These are phyloP conservation scores for Globisporangium spinosum DNA, from an alignment of 352 stramenopile genomes.

Conservation along the genomic window DNA sequence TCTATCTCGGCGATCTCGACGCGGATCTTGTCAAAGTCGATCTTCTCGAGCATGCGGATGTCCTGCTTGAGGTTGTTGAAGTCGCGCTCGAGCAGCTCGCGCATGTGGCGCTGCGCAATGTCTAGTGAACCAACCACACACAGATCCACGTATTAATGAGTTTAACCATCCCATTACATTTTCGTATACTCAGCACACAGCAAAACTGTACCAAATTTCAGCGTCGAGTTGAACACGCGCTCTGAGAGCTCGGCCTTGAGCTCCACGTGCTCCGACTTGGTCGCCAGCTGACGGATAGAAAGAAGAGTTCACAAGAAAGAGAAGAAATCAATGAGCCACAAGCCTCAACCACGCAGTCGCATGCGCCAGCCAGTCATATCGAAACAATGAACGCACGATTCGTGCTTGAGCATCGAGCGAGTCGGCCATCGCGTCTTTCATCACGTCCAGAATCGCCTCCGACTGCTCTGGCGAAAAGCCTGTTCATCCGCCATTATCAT, in stretches of 20 bases:
- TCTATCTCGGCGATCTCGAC: slow-evolving; percentile 86
- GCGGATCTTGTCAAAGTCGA: slow-evolving; percentile 88
- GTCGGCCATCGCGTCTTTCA: slow-evolving; percentile 79
- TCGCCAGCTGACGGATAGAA: slow-evolving; percentile 47
- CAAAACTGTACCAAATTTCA: slow-evolving; percentile 74
- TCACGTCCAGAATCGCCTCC: slow-evolving; percentile 78
- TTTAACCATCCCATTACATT: background rate
- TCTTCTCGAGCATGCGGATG: slow-evolving; percentile 89
- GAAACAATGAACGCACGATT: slow-evolving; percentile 37
- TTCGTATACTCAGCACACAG: background rate
- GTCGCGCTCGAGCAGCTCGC: slow-evolving; percentile 83
- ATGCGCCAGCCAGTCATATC: background rate
- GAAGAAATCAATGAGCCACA: no score
- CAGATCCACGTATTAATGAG: background rate
- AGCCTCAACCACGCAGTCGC: background rate
- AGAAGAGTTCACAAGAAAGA: background rate
- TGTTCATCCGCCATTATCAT: slow-evolving; percentile 21
- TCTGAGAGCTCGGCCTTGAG: slow-evolving; percentile 84
- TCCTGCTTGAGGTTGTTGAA: slow-evolving; percentile 90
- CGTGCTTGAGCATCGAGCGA: slow-evolving; percentile 67
- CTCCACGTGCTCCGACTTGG: slow-evolving; percentile 85
- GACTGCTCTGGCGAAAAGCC: slow-evolving; percentile 65
- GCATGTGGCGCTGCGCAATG: slow-evolving; percentile 86
- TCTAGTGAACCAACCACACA: slow-evolving; percentile 29
- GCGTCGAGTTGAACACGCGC: slow-evolving; percentile 86